These are phyloP conservation scores for Aegilops bicornis DNA, from an alignment of 176 grass and related monocot genomes.

Conservation along the genomic window DNA sequence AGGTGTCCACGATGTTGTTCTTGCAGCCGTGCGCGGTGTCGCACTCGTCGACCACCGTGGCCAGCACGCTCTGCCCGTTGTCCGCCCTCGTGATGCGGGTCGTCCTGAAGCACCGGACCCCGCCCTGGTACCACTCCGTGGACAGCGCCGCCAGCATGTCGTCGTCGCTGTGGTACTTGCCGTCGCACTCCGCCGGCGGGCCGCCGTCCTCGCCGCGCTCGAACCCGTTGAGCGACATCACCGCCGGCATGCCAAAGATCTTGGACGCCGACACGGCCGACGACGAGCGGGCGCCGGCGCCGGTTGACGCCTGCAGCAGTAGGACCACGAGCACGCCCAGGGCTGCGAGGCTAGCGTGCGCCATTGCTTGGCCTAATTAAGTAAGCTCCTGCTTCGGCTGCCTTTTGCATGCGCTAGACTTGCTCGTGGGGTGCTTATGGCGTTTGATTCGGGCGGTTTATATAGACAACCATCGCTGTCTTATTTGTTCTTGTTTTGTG, in stretches of 20 bases:
- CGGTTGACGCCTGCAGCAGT: not conserved
- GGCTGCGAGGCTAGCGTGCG: not conserved
- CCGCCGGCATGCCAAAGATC: not conserved
- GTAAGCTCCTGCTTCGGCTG: not conserved
- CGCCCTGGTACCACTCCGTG: constrained; percentile 19
- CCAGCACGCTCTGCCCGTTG: constrained; percentile 9
- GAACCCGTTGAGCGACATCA: constrained; percentile 26
- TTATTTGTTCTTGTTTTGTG: not conserved
- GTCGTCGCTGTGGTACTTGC: constrained; percentile 13
- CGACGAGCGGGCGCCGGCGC: constrained; percentile 8
- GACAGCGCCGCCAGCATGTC: constrained; percentile 39
- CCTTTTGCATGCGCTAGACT: not conserved
- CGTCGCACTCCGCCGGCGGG: constrained; percentile 12
- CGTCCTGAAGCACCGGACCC: constrained; percentile 5
- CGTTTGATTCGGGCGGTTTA: not conserved
- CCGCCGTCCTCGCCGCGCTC: not conserved
- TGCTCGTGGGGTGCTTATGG: not conserved
- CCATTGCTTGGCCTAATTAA: constrained; percentile 1
- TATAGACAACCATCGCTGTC: not conserved
- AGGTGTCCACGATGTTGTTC: constrained; percentile 46
- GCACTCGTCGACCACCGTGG: constrained; percentile 41
- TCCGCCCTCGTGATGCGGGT: constrained; percentile 22
- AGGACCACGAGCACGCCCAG: not conserved
- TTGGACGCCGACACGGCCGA: not conserved
- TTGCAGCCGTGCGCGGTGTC: constrained; percentile 29